Conservation (phyloP, 1,284 basidiomycete species). For the Cryptococcus sp. region DNA sequence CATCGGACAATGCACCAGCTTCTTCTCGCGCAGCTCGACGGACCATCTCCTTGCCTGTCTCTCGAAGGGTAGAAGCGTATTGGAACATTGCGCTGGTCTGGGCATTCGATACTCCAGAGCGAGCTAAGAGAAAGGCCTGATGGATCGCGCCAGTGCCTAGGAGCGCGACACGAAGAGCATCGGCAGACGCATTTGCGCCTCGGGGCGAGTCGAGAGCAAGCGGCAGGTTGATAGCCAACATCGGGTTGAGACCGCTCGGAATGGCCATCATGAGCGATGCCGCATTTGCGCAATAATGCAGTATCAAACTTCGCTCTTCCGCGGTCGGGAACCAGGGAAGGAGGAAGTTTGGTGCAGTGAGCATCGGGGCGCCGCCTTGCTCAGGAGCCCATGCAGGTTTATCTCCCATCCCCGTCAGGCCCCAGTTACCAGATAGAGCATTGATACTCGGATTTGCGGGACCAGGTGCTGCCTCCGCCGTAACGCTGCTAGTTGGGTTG, state of each 20-base stretch:
- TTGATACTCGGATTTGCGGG: too few species aligned
- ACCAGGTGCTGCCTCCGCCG: too few species aligned
- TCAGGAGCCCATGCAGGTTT: slow-evolving; percentile 23
- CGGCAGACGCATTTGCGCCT: slow-evolving; percentile 49
- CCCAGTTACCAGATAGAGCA: background rate
- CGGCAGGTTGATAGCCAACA: slow-evolving; percentile 55
- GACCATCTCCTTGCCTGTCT: slow-evolving; percentile 45
- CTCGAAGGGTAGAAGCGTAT: slow-evolving; percentile 40
- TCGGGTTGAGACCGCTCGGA: slow-evolving; percentile 53
- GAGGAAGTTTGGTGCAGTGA: slow-evolving; percentile 41
- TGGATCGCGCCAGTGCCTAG: slow-evolving; percentile 55
- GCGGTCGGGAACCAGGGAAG: slow-evolving; percentile 51
- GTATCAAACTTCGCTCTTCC: slow-evolving; percentile 49
- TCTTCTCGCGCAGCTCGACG: slow-evolving; percentile 25
- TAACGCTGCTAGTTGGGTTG: too few species aligned
- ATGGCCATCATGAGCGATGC: slow-evolving; percentile 56
- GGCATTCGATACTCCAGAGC: slow-evolving; percentile 37
- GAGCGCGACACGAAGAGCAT: slow-evolving; percentile 52
- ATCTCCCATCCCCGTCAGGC: slow-evolving; percentile 6
- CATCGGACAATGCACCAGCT: slow-evolving; percentile 47
- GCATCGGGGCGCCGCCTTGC: slow-evolving; percentile 34
- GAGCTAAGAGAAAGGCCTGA: slow-evolving; percentile 53
- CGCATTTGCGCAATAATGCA: slow-evolving; percentile 52
- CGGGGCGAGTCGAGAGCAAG: slow-evolving; percentile 51
- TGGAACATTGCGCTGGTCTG: slow-evolving; percentile 48